Evolutionary conservation across 2,329 filamentous ascomycete species (phyloP).

Genomic region (Colletotrichum abscissum): DNA sequence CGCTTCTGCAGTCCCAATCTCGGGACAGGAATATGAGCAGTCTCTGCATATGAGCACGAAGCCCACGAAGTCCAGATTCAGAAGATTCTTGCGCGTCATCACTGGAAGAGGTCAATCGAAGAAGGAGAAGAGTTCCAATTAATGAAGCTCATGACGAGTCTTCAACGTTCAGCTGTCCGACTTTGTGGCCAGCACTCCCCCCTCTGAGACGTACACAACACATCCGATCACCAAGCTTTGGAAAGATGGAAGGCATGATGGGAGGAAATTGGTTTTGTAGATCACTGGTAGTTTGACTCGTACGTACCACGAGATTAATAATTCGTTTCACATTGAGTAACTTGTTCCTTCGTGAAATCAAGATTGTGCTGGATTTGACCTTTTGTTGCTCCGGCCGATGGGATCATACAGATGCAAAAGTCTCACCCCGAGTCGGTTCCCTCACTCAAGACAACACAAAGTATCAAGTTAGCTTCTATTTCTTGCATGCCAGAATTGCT

Average conservation of each 20-base stretch:
- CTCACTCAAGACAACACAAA: neutral
- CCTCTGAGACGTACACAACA: slow-evolving; percentile 1
- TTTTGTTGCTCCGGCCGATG: too few relatives aligned
- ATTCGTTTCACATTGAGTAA: neutral
- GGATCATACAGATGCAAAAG: too few relatives aligned
- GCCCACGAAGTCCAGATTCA: neutral
- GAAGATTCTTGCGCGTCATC: neutral
- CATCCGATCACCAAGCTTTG: slow-evolving; percentile 19
- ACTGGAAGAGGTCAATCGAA: neutral
- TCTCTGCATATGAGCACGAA: too few relatives aligned
- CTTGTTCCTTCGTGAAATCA: neutral
- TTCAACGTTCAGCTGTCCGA: neutral
- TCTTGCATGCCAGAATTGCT: too few relatives aligned
- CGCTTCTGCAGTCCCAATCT: too few relatives aligned
- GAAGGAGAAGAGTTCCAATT: neutral
- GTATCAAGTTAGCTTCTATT: too few relatives aligned
- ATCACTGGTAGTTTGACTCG: slow-evolving; percentile 18
- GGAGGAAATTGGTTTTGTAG: slow-evolving; percentile 31
- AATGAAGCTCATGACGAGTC: neutral
- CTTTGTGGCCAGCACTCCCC: neutral
- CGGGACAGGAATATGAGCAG: too few relatives aligned
- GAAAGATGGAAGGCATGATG: slow-evolving; percentile 22
- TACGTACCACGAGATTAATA: slow-evolving; percentile 23
- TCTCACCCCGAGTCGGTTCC: fast-evolving
- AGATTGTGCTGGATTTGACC: fast-evolving